These are phyloP conservation scores for Globisporangium cystogenes DNA, from an alignment of 352 stramenopile species.

Conservation along the genomic window DNA sequence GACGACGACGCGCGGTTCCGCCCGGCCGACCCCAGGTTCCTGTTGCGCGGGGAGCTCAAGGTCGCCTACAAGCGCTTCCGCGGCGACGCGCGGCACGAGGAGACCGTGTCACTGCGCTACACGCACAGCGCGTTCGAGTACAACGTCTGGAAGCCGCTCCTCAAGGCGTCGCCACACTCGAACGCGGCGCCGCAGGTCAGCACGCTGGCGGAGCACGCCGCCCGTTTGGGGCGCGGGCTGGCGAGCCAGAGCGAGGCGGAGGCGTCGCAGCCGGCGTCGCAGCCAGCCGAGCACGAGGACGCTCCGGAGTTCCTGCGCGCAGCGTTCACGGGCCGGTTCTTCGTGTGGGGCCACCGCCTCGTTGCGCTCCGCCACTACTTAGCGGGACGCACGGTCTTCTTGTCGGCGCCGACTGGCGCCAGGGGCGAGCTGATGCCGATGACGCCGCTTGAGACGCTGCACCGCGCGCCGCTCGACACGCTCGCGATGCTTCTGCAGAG, in stretches of 20 bases:
- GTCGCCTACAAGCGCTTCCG: conserved; percentile 8
- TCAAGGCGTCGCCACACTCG: conserved; percentile 13
- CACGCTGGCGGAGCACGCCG: not conserved
- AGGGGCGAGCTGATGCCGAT: conserved; percentile 4
- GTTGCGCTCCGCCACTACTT: conserved; percentile 73
- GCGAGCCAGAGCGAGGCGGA: conserved; percentile 10
- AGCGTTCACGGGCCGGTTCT: conserved; percentile 25
- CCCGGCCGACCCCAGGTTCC: conserved; percentile 8
- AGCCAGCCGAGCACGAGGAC: not conserved
- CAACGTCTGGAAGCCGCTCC: conserved; percentile 12
- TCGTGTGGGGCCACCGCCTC: conserved; percentile 51
- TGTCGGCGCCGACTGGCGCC: conserved; percentile 24
- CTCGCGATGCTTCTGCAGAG: conserved; percentile 52
- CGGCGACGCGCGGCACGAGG: conserved; percentile 6
- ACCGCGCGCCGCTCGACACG: conserved; percentile 47
- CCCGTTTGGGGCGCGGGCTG: not conserved
- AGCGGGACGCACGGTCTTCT: conserved; percentile 58
- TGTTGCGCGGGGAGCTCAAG: conserved; percentile 10
- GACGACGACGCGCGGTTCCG: not conserved
- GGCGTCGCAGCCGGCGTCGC: not conserved
- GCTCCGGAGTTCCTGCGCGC: conserved; percentile 17
- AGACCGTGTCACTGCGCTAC: conserved; percentile 13
- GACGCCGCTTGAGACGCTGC: conserved; percentile 26
- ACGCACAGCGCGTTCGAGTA: conserved; percentile 3
- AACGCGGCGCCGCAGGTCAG: not conserved